phyloP scores from a whole-genome alignment of 2,329 filamentous ascomycete species.

The Calonectria pauciramosa region DNA sequence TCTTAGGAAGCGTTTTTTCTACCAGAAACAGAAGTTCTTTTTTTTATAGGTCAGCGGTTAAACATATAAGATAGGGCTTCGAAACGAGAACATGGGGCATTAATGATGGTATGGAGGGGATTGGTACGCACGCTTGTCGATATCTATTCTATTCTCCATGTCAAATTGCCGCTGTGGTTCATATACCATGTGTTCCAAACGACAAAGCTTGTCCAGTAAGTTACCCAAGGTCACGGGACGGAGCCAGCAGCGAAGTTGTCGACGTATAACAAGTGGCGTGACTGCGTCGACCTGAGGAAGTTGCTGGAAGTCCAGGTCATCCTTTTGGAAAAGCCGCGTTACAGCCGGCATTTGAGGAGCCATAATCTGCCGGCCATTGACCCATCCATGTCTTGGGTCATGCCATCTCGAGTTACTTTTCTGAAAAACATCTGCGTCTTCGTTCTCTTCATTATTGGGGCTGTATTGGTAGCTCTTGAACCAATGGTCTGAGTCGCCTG shows the following conservation, averaged over 20 bases:
- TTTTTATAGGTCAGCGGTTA: no score
- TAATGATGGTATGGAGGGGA: conserved; percentile 13
- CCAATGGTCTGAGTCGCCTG: conserved; percentile 52
- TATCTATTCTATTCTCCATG: background rate
- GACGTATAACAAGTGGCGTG: conserved; percentile 48
- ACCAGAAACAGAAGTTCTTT: conserved; percentile 18
- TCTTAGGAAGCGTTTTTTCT: conserved; percentile 35
- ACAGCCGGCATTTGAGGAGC: conserved; percentile 40
- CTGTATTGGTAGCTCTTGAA: conserved; percentile 47
- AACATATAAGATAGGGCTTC: background rate
- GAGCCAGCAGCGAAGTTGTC: conserved; percentile 50
- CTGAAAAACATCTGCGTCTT: background rate
- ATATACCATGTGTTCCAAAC: background rate
- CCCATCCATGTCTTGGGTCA: conserved; percentile 49
- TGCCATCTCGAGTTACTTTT: conserved; percentile 25
- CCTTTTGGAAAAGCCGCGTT: conserved; percentile 42
- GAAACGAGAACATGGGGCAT: conserved; percentile 6
- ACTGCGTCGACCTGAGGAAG: conserved; percentile 46
- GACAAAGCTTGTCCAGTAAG: background rate
- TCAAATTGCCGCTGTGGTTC: background rate
- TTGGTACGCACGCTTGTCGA: background rate
- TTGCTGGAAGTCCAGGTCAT: background rate
- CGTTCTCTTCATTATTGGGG: conserved; percentile 37
- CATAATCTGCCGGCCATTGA: conserved; percentile 40
- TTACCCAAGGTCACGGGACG: background rate